Percentiles rank a stretch among this genome's conserved stretches.
phyloP scores from a whole-genome alignment of 2,329 filamentous ascomycete species.

The Huntiella decipiens region DNA sequence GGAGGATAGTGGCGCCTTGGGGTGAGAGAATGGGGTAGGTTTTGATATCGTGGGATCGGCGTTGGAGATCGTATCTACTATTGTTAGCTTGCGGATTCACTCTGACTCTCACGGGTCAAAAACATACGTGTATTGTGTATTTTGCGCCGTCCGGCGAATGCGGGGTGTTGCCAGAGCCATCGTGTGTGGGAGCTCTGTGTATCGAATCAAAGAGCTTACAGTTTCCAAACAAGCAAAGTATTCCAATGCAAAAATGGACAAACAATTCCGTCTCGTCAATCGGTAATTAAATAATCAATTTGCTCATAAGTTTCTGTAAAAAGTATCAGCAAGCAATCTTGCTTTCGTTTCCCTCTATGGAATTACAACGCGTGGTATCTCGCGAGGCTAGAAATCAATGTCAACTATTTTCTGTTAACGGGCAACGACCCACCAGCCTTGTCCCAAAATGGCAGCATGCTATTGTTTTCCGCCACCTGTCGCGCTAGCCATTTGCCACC shows the following conservation, averaged over 20 bases:
- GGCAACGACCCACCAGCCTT: constrained; percentile 1
- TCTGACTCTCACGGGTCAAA: neutral
- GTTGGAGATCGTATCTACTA: constrained; percentile 37
- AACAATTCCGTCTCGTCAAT: neutral
- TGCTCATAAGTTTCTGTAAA: no score
- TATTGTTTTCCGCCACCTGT: neutral
- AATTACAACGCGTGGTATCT: neutral
- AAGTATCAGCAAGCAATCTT: no score
- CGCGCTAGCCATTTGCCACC: neutral
- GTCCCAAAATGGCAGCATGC: constrained; percentile 1
- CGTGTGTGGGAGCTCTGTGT: constrained; percentile 15
- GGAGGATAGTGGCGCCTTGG: constrained; percentile 42
- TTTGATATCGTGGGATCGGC: constrained; percentile 39
- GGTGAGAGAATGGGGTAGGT: constrained; percentile 42
- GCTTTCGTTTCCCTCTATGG: no score
- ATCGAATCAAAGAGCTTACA: neutral
- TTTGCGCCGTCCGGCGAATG: constrained; percentile 29
- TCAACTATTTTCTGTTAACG: constrained; percentile 1
- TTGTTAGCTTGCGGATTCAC: constrained; percentile 8
- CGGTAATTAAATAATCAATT: no score
- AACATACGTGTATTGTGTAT: constrained; percentile 29
- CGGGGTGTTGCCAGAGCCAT: constrained; percentile 20
- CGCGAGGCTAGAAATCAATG: neutral
- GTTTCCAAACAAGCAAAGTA: neutral
- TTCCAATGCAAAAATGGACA: neutral